Base-by-base conservation (phyloP, 2,329 filamentous ascomycete species). In the Sporothrix brasiliensis region DNA sequence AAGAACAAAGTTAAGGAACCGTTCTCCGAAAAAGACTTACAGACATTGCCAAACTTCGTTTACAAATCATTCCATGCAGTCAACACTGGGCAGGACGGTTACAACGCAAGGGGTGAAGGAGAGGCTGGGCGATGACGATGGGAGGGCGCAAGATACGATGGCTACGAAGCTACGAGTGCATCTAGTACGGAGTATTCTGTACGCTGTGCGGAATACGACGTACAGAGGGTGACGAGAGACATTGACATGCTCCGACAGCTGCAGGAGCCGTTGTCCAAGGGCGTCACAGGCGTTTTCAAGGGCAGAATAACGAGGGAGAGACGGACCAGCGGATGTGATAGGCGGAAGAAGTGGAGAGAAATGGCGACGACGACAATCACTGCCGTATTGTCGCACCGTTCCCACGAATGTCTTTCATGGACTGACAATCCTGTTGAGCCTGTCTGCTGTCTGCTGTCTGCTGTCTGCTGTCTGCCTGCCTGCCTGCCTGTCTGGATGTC, bases 21-120 rank as follows among this genome's bases (percentile, higher is more conserved):
- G 16, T 47, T 27, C 44, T 27, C 10, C 13, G 47, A 61, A n/a
- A n/a, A 24, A 61, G 13, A 44, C 19, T 47, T 34, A 9, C 6
- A 1, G 34, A 34, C 14, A 30, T 56, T 16, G 53, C 4, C 54
- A 2, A 39, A 39, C 54, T 27, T 54, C 16, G 6, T 30, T 54
- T 21, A 24, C 21, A 44, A 41, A 41, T 41, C 30, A 41, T 44
- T 61, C n/a, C 34, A 60, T 61, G 56, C 56, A 44, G 10, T 61
- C 56, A 44, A 61, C 44, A 61, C 44, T 24, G 56, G 56, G 56
- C 52, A 54, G 52, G 27, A 27, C 10, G 24, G 52, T 44, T 2
- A 61, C 56, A 39, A 61, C 56, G 56, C 56, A 61, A 61, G 56
- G 56, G 56, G 44, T 61, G 56, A 7, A 34, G 34, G 34, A 34